Evolutionary conservation across 1,284 basidiomycete species (phyloP).

Genomic region (Hemileia vastatrix): DNA sequence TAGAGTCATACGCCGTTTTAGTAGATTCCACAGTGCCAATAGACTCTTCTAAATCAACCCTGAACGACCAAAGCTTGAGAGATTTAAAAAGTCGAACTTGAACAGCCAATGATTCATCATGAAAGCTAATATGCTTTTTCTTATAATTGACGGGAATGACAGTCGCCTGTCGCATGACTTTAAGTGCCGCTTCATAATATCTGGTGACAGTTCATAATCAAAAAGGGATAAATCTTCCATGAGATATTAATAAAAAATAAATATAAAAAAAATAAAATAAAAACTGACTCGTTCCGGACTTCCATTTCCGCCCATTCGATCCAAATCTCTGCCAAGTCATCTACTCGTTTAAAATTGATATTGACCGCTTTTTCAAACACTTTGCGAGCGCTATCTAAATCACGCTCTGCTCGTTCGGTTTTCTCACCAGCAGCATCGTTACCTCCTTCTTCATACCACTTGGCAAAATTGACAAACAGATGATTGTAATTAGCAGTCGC

Average conservation of each 20-base stretch:
- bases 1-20: slow-evolving; percentile 91
- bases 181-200: slow-evolving; percentile 88
- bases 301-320: slow-evolving; percentile 99
- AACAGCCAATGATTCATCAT: slow-evolving; percentile 79
- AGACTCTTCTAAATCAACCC: slow-evolving; percentile 92
- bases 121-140: slow-evolving; percentile 72
- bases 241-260: background rate
- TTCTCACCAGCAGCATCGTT: slow-evolving; percentile 51
- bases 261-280: background rate
- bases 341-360: slow-evolving; percentile 86
- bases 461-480: slow-evolving; percentile 89
- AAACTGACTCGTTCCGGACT: slow-evolving; percentile 74
- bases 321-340: slow-evolving; percentile 97
- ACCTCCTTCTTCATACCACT: slow-evolving; percentile 95
- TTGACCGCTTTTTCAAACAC: slow-evolving; percentile 85
- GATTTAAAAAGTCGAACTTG: slow-evolving; percentile 94
- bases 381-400: slow-evolving; percentile 76
- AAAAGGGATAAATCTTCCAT: background rate
- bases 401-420: slow-evolving; percentile 53
- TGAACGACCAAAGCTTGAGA: slow-evolving; percentile 97
- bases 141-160: slow-evolving; percentile 65
- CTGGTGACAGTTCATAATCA: slow-evolving; percentile 48
- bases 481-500: slow-evolving; percentile 84
- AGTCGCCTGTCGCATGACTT: slow-evolving; percentile 90
- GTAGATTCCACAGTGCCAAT: slow-evolving; percentile 85